phyloP scores from a whole-genome alignment of 2,329 filamentous ascomycete genomes.

The Microsporum canis region DNA sequence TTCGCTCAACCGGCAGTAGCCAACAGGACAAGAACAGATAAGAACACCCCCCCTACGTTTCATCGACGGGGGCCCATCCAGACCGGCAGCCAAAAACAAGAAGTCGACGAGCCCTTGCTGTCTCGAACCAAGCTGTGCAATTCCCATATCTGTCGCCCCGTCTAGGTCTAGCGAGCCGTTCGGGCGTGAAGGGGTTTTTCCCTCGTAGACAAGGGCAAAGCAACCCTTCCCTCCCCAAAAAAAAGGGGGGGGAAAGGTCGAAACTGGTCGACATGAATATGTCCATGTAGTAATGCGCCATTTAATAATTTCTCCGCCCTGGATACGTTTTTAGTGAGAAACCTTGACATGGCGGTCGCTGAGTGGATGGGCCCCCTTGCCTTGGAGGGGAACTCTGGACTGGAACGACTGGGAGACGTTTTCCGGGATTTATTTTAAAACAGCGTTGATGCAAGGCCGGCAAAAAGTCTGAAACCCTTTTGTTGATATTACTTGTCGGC shows the following conservation, averaged over 20 bases:
- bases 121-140: not conserved
- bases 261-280: too few relatives aligned
- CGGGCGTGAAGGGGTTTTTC: too few relatives aligned
- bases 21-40: not conserved
- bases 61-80: not conserved
- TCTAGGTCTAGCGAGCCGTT: too few relatives aligned
- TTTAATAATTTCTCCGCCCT: not conserved
- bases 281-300: not conserved
- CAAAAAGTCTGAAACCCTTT: not conserved
- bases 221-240: too few relatives aligned
- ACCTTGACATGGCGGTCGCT: conserved; percentile 1
- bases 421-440: not conserved
- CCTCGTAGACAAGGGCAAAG: too few relatives aligned
- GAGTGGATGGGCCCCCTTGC: not conserved
- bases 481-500: too few relatives aligned
- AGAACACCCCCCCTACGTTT: not conserved
- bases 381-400: too few relatives aligned
- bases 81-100: too few relatives aligned
- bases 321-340: too few relatives aligned
- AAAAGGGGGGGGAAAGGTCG: too few relatives aligned
- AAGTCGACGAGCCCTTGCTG: not conserved
- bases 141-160: too few relatives aligned
- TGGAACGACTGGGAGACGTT: not conserved
- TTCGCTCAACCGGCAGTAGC: not conserved
- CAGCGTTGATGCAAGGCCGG: too few relatives aligned